These are phyloP conservation scores for Talaromyces marneffei DNA, from an alignment of 2,329 filamentous ascomycete genomes.

Conservation along the genomic window DNA sequence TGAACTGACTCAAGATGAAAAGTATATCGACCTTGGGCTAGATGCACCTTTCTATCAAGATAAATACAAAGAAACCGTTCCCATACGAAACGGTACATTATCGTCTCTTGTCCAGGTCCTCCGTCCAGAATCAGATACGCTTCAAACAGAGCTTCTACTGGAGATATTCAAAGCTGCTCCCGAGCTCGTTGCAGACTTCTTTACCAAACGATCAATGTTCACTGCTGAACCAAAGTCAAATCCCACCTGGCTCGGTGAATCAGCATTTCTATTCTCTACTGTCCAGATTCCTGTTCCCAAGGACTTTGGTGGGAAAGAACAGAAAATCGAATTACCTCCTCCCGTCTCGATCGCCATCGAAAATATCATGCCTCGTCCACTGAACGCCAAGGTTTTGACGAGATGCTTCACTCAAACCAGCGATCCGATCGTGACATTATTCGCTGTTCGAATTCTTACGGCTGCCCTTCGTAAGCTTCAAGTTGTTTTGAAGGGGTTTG, in stretches of 20 bases:
- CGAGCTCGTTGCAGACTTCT: slow-evolving; percentile 84
- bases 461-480: slow-evolving; percentile 73
- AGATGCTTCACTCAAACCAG: slow-evolving; percentile 74
- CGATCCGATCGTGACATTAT: slow-evolving; percentile 69
- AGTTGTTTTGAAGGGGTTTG: slow-evolving; percentile 57
- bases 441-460: slow-evolving; percentile 73
- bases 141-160: slow-evolving; percentile 75
- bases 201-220: slow-evolving; percentile 71
- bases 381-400: slow-evolving; percentile 72
- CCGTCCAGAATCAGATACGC: slow-evolving; percentile 72
- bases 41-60: slow-evolving; percentile 66
- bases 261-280: slow-evolving; percentile 76
- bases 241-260: slow-evolving; percentile 91
- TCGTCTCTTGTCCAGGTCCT: slow-evolving; percentile 73
- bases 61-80: slow-evolving; percentile 59
- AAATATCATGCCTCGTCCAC: slow-evolving; percentile 74
- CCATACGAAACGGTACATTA: slow-evolving; percentile 72
- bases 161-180: slow-evolving; percentile 75
- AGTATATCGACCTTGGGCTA: slow-evolving; percentile 57
- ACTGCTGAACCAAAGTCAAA: slow-evolving; percentile 87
- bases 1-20: slow-evolving; percentile 41
- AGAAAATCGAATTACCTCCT: slow-evolving; percentile 64
- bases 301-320: slow-evolving; percentile 62
- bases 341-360: slow-evolving; percentile 74
- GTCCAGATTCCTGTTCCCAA: slow-evolving; percentile 68